Percentiles rank a stretch among this genome's conserved stretches.
Evolutionary conservation across 2,329 filamentous ascomycete species (phyloP).

Genomic region (Colletotrichum orbiculare): DNA sequence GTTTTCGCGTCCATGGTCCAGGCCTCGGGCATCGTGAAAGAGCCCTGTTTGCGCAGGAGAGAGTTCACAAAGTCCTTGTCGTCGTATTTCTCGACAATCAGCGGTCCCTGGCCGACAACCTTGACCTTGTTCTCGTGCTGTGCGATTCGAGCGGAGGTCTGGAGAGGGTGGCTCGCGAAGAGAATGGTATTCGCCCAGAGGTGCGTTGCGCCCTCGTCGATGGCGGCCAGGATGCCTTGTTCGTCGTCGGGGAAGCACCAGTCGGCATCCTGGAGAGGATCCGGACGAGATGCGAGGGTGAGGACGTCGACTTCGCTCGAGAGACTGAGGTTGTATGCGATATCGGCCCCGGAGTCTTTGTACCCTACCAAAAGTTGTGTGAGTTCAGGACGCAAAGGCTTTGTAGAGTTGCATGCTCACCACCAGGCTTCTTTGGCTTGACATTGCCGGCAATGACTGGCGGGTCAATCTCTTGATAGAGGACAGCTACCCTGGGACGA

Average conservation of each 20-base stretch:
- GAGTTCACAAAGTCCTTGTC: conserved; percentile 62
- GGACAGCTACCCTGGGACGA: conserved; percentile 49
- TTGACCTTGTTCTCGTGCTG: conserved; percentile 44
- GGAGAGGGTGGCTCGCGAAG: conserved; percentile 59
- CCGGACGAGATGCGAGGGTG: conserved; percentile 44
- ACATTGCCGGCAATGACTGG: conserved; percentile 58
- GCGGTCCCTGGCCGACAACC: conserved; percentile 58
- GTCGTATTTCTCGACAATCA: conserved; percentile 59
- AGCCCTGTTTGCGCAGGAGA: conserved; percentile 48
- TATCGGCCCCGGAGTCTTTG: neutral
- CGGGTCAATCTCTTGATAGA: conserved; percentile 59
- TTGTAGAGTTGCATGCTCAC: conserved; percentile 37
- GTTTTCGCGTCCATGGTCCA: conserved; percentile 44
- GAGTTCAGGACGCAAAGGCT: too few relatives aligned
- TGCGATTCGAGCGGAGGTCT: conserved; percentile 50
- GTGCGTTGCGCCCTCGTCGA: conserved; percentile 54
- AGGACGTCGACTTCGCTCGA: conserved; percentile 43
- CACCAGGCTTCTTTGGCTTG: conserved; percentile 62
- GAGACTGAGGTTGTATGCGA: neutral
- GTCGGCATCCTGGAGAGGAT: conserved; percentile 44
- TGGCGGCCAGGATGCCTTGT: conserved; percentile 51
- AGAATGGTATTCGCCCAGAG: conserved; percentile 64
- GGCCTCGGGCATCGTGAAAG: conserved; percentile 53
- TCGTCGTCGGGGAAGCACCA: conserved; percentile 59
- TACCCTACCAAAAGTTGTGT: neutral